Evolutionary conservation across 192 early-diverging fungal species (phyloP), one percentile per base, ranked within the genome.

Genomic region (Coemansia sp.): DNA sequence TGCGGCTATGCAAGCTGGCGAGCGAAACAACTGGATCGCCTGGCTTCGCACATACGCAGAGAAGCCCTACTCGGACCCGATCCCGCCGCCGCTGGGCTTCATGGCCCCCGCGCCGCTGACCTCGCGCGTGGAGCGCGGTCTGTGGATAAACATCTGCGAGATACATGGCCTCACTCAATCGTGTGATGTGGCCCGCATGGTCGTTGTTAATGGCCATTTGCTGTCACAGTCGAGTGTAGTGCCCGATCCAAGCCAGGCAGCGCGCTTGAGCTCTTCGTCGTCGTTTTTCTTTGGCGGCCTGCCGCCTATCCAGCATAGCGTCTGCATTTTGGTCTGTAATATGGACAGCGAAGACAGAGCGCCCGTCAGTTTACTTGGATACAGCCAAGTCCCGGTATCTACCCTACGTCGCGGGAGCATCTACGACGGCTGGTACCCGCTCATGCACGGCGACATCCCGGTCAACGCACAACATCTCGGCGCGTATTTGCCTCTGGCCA

Each of bases 401-500:
- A 67, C 54, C 17, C 56, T 84, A 58, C 69, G 62, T 22, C 77
- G 67, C 19, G 71, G 63, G 11, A 46, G 41, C n/a, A 70, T 42
- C 5, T 79, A 84, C 62, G 72, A 76, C 22, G 82, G 82, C 17
- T 84, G 82, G 82, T 84, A 76, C 57, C 82, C 82, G 49, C 37
- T 84, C 4, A 45, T 64, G 11, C 68, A 82, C 17, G 74, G 79
- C 43, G 56, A 70, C 8, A 53, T 70, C 51, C 38, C 64, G 0
- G 59, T 41, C 2, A 60, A 59, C 5, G 73, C 62, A 38, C 35
- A 17, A 29, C 35, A 49, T 11, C 64, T 68, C 9, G 46, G 51
- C 14, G 31, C 69, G 1, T 66, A 70, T 19, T 19, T 82, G 53
- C 74, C 64, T 2, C 39, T 73, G 40, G 79, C 70, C 0, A 40